phyloP scores from a whole-genome alignment of 306 rosid species.

The Benincasa hispida region DNA sequence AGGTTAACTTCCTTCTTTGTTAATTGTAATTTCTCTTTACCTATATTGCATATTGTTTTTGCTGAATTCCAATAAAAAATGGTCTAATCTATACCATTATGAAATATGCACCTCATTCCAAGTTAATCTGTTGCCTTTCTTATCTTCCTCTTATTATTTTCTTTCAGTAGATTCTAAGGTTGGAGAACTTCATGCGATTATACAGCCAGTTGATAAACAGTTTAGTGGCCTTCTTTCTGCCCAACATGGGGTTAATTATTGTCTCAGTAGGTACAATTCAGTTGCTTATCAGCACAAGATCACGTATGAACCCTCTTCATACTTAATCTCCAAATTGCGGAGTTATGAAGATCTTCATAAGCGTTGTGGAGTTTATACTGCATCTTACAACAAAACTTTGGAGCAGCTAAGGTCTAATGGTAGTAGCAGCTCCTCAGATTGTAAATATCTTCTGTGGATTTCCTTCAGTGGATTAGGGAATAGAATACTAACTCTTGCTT shows the following conservation, averaged over 20 bases:
- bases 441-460: constrained; percentile 59
- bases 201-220: constrained; percentile 20
- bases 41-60: neutral
- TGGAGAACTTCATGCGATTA: neutral
- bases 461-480: constrained; percentile 75
- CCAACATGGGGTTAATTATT: constrained; percentile 37
- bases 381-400: constrained; percentile 37
- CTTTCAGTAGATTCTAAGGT: neutral
- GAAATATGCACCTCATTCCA: neutral
- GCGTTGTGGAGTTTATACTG: constrained; percentile 51
- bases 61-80: neutral
- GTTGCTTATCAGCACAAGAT: constrained; percentile 21
- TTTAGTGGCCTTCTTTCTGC: constrained; percentile 42
- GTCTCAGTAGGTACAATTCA: constrained; percentile 57
- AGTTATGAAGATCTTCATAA: constrained; percentile 48
- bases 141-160: neutral
- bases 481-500: constrained; percentile 48
- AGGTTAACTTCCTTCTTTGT: neutral
- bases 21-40: neutral
- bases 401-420: constrained; percentile 29
- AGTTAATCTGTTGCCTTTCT: neutral
- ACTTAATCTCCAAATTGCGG: constrained; percentile 42
- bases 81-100: neutral
- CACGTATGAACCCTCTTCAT: constrained; percentile 38
- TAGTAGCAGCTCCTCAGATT: constrained; percentile 17